A percentile compares a stretch with the other conserved stretches of the same genome.
Evolutionary conservation across 352 stramenopile genomes (phyloP).

Genomic region (Plasmopara muralis): DNA sequence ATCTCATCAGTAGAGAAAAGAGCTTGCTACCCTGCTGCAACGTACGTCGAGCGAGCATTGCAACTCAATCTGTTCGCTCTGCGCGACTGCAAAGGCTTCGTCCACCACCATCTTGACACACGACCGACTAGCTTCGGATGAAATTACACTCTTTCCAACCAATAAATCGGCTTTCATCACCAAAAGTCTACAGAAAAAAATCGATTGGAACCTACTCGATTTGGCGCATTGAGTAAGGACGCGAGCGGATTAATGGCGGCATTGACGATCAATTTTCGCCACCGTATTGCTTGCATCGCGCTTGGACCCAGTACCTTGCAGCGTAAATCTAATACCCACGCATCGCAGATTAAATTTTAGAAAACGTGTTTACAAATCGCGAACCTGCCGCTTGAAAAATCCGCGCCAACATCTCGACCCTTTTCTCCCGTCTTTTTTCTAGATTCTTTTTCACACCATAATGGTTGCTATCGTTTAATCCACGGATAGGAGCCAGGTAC

Average conservation of each 20-base stretch:
- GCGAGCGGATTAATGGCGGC: conserved; percentile 71
- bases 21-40: neutral
- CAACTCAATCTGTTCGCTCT: conserved; percentile 37
- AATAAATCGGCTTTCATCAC: neutral
- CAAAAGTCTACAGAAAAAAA: neutral
- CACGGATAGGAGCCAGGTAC: conserved; percentile 39
- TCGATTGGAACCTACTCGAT: conserved; percentile 24
- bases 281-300: conserved; percentile 59
- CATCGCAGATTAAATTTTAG: neutral
- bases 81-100: conserved; percentile 47
- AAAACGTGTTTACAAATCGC: neutral
- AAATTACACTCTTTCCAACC: conserved; percentile 30
- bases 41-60: conserved; percentile 23
- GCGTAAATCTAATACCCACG: conserved; percentile 27
- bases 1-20: neutral
- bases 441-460: neutral
- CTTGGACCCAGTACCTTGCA: conserved; percentile 32
- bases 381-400: conserved; percentile 38
- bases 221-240: conserved; percentile 48
- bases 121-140: conserved; percentile 33
- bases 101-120: conserved; percentile 50
- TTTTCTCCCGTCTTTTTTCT: conserved; percentile 3
- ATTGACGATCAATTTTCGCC: conserved; percentile 78
- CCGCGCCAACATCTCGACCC: conserved; percentile 25
- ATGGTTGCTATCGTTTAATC: neutral